Percentiles rank a stretch among this genome's conserved stretches.
Conservation (phyloP, 148 eudicot species). For the Heliosperma pusillum region DNA sequence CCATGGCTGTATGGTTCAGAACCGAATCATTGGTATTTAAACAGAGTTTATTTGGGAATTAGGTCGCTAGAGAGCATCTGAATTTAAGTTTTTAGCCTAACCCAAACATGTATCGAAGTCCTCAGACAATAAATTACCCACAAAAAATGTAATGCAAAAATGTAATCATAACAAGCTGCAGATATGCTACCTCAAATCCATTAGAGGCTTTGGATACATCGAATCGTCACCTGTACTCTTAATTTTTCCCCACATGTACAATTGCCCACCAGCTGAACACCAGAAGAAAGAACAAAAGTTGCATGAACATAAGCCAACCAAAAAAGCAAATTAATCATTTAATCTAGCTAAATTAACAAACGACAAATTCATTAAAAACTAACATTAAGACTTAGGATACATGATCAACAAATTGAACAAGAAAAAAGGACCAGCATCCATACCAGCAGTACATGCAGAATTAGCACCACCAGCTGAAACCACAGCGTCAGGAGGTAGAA, state of each 20-base stretch:
- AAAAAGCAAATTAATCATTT: neutral
- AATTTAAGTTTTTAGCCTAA: neutral
- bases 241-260: constrained; percentile 98
- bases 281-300: neutral
- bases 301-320: neutral
- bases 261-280: constrained; percentile 84
- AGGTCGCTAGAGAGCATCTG: neutral
- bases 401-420: neutral
- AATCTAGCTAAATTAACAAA: neutral
- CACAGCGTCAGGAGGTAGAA: constrained; percentile 79
- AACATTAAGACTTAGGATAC: neutral
- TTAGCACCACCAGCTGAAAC: constrained; percentile 86
- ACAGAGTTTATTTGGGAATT: neutral
- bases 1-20: neutral
- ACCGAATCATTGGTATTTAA: too few relatives aligned
- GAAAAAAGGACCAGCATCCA: constrained; percentile 5
- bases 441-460: constrained; percentile 97
- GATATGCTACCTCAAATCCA: constrained; percentile 78
- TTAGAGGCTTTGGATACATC: constrained; percentile 97
- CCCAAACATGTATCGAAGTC: neutral
- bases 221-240: constrained; percentile 91
- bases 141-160: neutral
- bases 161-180: neutral
- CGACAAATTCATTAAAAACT: neutral
- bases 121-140: neutral